These are phyloP conservation scores for Komagataella mondaviorum DNA, from an alignment of 805 yeast species.

Conservation along the genomic window DNA sequence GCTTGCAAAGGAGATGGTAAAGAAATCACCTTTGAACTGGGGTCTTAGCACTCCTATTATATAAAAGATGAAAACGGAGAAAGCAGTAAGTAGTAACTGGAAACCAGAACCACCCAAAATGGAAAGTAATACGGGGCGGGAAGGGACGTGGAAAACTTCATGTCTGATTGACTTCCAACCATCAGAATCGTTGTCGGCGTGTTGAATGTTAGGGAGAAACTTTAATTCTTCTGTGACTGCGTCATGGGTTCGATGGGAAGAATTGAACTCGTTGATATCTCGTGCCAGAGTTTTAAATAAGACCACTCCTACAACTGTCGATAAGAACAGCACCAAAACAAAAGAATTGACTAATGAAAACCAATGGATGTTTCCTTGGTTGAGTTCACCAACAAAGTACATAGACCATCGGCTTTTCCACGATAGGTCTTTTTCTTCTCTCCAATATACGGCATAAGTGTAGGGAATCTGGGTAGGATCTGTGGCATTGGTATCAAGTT, in stretches of 20 bases:
- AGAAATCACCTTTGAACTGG: constrained; percentile 52
- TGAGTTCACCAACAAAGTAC: constrained; percentile 43
- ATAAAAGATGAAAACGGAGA: constrained; percentile 46
- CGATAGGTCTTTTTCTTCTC: constrained; percentile 57
- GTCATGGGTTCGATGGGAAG: constrained; percentile 6
- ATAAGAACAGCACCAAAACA: constrained; percentile 45
- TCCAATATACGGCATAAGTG: constrained; percentile 81
- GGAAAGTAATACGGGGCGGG: constrained; percentile 31
- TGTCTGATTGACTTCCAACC: constrained; percentile 43
- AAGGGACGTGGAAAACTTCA: constrained; percentile 44
- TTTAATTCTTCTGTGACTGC: constrained; percentile 1
- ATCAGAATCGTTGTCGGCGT: constrained; percentile 3
- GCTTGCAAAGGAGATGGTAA: constrained; percentile 43
- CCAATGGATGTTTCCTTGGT: constrained; percentile 56
- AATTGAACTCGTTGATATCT: constrained; percentile 20
- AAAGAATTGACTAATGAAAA: constrained; percentile 60
- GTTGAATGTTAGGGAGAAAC: background rate
- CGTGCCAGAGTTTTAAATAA: constrained; percentile 40
- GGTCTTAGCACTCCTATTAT: constrained; percentile 50
- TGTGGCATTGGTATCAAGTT: constrained; percentile 28
- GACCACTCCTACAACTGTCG: constrained; percentile 53
- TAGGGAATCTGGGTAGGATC: constrained; percentile 45
- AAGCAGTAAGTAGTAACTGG: constrained; percentile 52
- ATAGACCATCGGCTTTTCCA: constrained; percentile 66
- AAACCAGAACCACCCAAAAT: constrained; percentile 60